Base-by-base conservation (phyloP, 352 stramenopile species). In the Globisporangium echinulatum region DNA sequence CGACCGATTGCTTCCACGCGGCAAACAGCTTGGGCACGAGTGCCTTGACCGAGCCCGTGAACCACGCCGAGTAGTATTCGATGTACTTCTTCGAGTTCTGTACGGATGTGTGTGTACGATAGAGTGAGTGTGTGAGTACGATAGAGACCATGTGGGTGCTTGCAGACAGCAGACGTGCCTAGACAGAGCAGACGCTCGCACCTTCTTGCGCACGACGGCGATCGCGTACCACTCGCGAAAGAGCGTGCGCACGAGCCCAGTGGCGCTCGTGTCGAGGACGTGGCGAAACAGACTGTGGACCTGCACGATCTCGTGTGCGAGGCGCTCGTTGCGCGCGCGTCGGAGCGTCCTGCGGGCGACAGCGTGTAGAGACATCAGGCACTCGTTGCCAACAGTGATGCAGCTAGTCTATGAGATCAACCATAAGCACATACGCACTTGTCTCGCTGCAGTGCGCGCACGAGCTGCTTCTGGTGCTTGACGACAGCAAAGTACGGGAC, bases 41-140 rank as follows among this genome's bases (percentile, higher is more conserved):
- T 13, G 74, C 62, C 42, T 82, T 87, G 0, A 70, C 65, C 1
- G 82, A 85, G 11, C 66, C 74, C 10, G 67, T 75, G 52, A 88
- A 91, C 82, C 79, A 91, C 14, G 68, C 73, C 0, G 82, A 91
- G 44, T 84, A 89, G 53, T 88, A 86, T 25, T 72, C 67, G 5
- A 89, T 69, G 54, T 91, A 87, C 63, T 91, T 91, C 38, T 73
- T 82, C 46, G 78, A 72, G 54, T 88, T 88, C 79, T 87, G 58
- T 17, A 33, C n/a, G 10, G 19, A 25, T 25, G 19, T 25, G 19
- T 25, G 19, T 25, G 19, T 25, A 25, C 19, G 19, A 25, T 25
- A 25, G 19, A 25, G 19, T 25, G 19, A 25, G 19, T 25, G 19
- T 25, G 19, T 25, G 19, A 25, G 19, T 25, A 25, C 19, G 19